Percentiles rank a stretch among this genome's conserved stretches.
Conservation (phyloP, 345 rosid species). For the Citrus australasica region DNA sequence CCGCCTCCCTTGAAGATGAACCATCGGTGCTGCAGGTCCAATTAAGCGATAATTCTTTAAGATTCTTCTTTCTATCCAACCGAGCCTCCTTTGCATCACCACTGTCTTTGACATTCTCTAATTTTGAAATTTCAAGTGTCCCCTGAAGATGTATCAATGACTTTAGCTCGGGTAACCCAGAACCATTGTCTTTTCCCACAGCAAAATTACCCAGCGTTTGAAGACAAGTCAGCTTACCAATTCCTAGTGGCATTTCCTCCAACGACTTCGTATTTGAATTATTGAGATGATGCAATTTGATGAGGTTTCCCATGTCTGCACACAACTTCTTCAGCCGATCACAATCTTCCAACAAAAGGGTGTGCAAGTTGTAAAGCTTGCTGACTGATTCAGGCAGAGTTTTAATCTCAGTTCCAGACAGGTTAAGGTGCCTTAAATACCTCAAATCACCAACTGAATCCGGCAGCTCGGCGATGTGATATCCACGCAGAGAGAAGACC, state of each 20-base stretch:
- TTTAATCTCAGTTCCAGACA: neutral
- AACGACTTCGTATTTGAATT: neutral
- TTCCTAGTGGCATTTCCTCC: neutral
- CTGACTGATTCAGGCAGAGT: neutral
- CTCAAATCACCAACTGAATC: neutral
- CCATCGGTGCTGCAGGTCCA: neutral
- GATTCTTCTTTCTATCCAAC: slow-evolving; percentile 20
- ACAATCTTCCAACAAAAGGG: neutral
- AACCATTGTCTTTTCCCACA: neutral
- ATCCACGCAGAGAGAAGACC: neutral
- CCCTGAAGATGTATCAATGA: neutral
- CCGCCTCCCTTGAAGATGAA: neutral
- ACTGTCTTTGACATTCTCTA: neutral
- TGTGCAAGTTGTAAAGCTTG: neutral
- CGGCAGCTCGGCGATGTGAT: neutral
- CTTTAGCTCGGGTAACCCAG: neutral
- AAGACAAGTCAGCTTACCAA: neutral
- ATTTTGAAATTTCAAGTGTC: neutral
- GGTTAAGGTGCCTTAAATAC: slow-evolving; percentile 3
- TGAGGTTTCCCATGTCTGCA: neutral
- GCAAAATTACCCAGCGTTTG: neutral
- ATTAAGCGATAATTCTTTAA: slow-evolving; percentile 14
- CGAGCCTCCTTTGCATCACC: slow-evolving; percentile 19
- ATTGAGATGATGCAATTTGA: too few species aligned
- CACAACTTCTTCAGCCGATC: neutral